These are phyloP conservation scores for Fusarium irregulare DNA, from an alignment of 2,329 filamentous ascomycete species.

Conservation along the genomic window DNA sequence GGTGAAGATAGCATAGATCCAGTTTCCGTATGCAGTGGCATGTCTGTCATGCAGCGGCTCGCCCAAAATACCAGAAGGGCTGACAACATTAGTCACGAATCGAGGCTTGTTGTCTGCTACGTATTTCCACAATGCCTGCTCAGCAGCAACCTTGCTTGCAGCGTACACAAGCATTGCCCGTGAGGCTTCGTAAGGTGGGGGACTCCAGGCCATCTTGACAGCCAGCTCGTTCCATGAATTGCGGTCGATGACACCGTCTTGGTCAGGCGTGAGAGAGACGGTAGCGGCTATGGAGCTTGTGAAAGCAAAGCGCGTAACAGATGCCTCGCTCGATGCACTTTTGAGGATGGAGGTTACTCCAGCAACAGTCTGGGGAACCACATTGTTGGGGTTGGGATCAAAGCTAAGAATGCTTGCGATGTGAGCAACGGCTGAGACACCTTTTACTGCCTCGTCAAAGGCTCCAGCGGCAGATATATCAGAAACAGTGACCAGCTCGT, in stretches of 20 bases:
- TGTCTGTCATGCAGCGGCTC: not conserved
- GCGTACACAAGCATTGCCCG: conserved; percentile 41
- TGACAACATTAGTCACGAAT: not conserved
- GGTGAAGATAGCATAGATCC: no score
- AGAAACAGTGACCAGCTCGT: conserved; percentile 54
- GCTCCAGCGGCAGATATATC: conserved; percentile 52
- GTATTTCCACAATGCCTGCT: conserved; percentile 49
- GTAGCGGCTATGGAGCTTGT: conserved; percentile 42
- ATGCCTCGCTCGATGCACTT: no score
- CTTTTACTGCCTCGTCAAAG: conserved; percentile 49
- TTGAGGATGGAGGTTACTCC: no score
- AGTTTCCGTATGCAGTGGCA: no score
- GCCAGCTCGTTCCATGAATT: conserved; percentile 48
- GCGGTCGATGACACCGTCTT: not conserved
- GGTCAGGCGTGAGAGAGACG: not conserved
- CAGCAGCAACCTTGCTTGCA: conserved; percentile 49
- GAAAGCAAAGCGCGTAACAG: conserved; percentile 48
- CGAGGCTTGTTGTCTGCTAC: conserved; percentile 30
- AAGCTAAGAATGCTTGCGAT: conserved; percentile 57
- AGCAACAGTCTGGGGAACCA: no score
- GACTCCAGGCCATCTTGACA: conserved; percentile 47
- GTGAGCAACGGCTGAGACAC: conserved; percentile 57
- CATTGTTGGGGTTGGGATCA: conserved; percentile 52
- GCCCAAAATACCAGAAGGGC: not conserved
- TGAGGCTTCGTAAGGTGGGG: conserved; percentile 39